Conservation (phyloP, 768 basidiomycete species). For the Lentinula sp. region DNA sequence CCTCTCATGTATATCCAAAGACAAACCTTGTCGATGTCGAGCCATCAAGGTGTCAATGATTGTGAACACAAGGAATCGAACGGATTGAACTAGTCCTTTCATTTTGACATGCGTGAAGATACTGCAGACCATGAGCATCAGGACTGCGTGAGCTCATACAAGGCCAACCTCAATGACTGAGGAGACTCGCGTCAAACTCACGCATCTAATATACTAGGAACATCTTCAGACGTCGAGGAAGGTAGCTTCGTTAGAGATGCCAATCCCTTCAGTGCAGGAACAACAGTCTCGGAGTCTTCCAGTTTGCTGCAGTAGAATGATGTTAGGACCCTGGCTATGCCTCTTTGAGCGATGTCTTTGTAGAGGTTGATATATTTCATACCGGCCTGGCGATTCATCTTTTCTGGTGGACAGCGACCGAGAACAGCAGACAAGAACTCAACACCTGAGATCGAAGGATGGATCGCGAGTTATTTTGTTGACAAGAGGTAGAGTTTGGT, state of each 20-base stretch:
- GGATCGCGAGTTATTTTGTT: not conserved
- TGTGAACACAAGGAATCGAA: constrained; percentile 73
- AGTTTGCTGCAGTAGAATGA: constrained; percentile 83
- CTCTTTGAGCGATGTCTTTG: constrained; percentile 10
- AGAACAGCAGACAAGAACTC: constrained; percentile 76
- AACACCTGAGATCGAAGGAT: constrained; percentile 51
- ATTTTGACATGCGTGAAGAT: constrained; percentile 75
- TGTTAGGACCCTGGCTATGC: constrained; percentile 72
- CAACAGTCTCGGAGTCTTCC: constrained; percentile 78
- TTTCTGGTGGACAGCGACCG: constrained; percentile 47
- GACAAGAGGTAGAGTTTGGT: not conserved
- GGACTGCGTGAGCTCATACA: constrained; percentile 30
- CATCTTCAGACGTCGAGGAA: constrained; percentile 60
- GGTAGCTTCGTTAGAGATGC: constrained; percentile 57
- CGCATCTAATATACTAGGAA: constrained; percentile 59
- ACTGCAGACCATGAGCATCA: not conserved
- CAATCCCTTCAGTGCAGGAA: constrained; percentile 77
- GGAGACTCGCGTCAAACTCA: constrained; percentile 12
- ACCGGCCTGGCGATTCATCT: constrained; percentile 82
- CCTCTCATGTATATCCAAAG: not conserved
- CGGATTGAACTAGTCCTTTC: constrained; percentile 75
- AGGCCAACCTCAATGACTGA: not conserved
- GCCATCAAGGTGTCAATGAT: constrained; percentile 78
- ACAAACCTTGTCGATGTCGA: constrained; percentile 57
- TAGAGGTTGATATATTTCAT: constrained; percentile 15